Conservation (phyloP, 805 yeast species). For the Wickerhamomyces mucosus region DNA sequence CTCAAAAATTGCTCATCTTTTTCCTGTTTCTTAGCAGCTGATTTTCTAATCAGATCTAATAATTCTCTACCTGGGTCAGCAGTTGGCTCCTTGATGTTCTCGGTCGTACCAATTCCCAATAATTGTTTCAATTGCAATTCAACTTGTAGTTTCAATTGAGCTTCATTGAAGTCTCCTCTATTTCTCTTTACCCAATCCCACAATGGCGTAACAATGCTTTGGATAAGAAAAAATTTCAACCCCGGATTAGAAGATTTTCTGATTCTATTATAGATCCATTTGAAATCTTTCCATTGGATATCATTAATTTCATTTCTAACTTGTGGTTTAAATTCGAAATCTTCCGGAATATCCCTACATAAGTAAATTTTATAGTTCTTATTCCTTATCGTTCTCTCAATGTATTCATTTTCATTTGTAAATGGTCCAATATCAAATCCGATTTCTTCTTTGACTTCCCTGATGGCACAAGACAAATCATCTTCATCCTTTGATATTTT, state of each 20-base stretch:
- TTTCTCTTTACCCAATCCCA: conserved; percentile 45
- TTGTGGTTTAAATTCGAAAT: conserved; percentile 62
- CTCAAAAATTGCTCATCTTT: conserved; percentile 9
- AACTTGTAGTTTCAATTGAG: conserved; percentile 50
- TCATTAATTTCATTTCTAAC: conserved; percentile 83
- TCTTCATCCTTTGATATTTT: conserved; percentile 90
- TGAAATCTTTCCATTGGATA: conserved; percentile 71
- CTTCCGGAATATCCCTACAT: conserved; percentile 69
- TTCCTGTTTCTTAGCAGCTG: conserved; percentile 24
- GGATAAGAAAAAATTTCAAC: conserved; percentile 27
- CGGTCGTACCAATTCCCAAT: conserved; percentile 42
- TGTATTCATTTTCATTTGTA: conserved; percentile 58
- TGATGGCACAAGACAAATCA: conserved; percentile 79
- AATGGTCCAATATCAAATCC: conserved; percentile 74
- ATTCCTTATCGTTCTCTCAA: conserved; percentile 74
- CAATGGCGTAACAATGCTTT: conserved; percentile 32
- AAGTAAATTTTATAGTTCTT: conserved; percentile 81
- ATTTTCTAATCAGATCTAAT: conserved; percentile 48
- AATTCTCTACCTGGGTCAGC: conserved; percentile 73
- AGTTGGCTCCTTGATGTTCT: conserved; percentile 13
- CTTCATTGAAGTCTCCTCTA: conserved; percentile 40
- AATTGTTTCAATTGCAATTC: conserved; percentile 55
- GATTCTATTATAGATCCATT: conserved; percentile 24
- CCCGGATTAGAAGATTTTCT: conserved; percentile 12
- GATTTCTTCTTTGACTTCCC: conserved; percentile 91